phyloP scores from a whole-genome alignment of 2,329 filamentous ascomycete genomes.

The Lachnellula suecica region DNA sequence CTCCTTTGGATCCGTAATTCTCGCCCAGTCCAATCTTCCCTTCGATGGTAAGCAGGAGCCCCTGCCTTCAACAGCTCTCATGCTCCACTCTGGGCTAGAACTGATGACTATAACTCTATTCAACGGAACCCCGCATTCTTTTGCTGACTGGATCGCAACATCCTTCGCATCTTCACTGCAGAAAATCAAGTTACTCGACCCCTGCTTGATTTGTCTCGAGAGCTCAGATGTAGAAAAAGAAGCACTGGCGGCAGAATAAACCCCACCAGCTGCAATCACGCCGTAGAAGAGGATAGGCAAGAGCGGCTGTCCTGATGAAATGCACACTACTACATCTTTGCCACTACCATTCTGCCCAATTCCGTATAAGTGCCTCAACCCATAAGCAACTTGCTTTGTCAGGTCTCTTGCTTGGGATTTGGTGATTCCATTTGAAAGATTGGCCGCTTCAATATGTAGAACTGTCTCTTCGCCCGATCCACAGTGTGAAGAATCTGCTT shows the following conservation, averaged over 20 bases:
- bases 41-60: conserved; percentile 34
- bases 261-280: conserved; percentile 57
- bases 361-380: conserved; percentile 52
- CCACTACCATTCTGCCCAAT: conserved; percentile 49
- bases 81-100: conserved; percentile 34
- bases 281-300: conserved; percentile 54
- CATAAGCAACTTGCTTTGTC: conserved; percentile 52
- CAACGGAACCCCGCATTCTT: conserved; percentile 43
- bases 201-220: conserved; percentile 44
- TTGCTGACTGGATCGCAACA: conserved; percentile 47
- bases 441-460: conserved; percentile 56
- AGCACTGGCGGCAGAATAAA: conserved; percentile 56
- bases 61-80: conserved; percentile 35
- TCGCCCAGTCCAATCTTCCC: conserved; percentile 48
- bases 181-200: conserved; percentile 41
- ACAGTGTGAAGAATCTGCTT: conserved; percentile 36
- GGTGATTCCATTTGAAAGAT: conserved; percentile 53
- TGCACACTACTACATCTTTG: conserved; percentile 54
- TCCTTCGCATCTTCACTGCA: conserved; percentile 49
- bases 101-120: conserved; percentile 51
- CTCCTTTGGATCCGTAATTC: conserved; percentile 47
- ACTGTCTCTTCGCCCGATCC: conserved; percentile 45
- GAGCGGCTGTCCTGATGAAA: conserved; percentile 56
- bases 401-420: conserved; percentile 48
- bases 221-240: conserved; percentile 51